Conservation (phyloP, 352 stramenopile species). For the Pythium biforme region DNA sequence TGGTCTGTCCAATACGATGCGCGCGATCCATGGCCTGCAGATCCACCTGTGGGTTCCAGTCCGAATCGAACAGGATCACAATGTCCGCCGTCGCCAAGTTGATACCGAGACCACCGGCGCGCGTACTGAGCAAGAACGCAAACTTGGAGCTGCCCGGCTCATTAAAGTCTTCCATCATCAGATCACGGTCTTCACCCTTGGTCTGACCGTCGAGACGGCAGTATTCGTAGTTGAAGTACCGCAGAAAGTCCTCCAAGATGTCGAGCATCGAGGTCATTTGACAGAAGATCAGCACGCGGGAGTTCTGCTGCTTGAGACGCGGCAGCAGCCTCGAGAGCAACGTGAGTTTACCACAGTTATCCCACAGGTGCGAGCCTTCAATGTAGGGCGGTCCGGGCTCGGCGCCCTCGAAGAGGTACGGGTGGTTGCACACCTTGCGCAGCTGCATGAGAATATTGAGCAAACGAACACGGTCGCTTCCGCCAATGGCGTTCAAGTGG, state of each 20-base stretch:
- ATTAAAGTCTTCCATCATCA: constrained; percentile 99
- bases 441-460: constrained; percentile 99
- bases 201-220: constrained; percentile 82
- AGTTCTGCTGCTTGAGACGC: constrained; percentile 84
- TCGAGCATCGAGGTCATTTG: constrained; percentile 99
- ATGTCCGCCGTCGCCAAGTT: constrained; percentile 99
- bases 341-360: constrained; percentile 98
- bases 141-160: constrained; percentile 95
- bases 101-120: constrained; percentile 96
- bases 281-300: constrained; percentile 98
- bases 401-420: constrained; percentile 99
- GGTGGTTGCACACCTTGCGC: constrained; percentile 99
- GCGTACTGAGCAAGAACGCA: constrained; percentile 96
- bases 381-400: constrained; percentile 96
- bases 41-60: constrained; percentile 99
- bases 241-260: constrained; percentile 99
- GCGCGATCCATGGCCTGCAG: constrained; percentile 98
- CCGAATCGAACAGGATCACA: constrained; percentile 97
- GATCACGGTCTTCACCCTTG: constrained; percentile 83
- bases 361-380: constrained; percentile 97
- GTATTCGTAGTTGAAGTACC: constrained; percentile 83
- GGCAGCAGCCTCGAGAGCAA: constrained; percentile 94
- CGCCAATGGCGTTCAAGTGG: constrained; percentile 97
- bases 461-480: constrained; percentile 93
- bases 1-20: constrained; percentile 98